These are phyloP conservation scores for Xylaria telfairii DNA, from an alignment of 495 filamentous ascomycete species.

Conservation along the genomic window DNA sequence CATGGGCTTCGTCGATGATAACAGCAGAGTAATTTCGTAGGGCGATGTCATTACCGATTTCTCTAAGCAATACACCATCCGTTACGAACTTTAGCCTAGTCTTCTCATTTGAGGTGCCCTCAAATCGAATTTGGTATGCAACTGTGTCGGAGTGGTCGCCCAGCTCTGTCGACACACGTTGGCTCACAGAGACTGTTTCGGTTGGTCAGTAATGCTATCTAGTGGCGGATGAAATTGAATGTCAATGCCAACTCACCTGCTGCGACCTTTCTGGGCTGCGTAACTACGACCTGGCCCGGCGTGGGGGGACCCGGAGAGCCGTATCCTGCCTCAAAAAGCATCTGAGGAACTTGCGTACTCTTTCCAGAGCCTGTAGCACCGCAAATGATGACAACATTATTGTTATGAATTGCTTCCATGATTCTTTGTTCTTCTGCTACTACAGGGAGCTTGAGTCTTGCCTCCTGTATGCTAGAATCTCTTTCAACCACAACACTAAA, in stretches of 20 bases:
- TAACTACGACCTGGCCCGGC: conserved; percentile 92
- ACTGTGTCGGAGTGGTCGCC: conserved; percentile 72
- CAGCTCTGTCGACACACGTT: conserved; percentile 82
- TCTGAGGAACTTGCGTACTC: conserved; percentile 96
- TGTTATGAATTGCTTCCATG: conserved; percentile 95
- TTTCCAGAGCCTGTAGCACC: conserved; percentile 97
- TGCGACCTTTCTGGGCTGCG: conserved; percentile 84
- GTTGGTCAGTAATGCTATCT: conserved; percentile 69
- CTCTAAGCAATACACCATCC: conserved; percentile 91
- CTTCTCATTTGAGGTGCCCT: conserved; percentile 78
- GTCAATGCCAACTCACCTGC: conserved; percentile 13
- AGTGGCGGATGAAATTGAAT: not conserved
- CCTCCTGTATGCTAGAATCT: conserved; percentile 72
- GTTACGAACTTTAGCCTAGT: conserved; percentile 99
- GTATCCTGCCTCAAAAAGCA: conserved; percentile 92
- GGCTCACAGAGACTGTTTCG: conserved; percentile 48
- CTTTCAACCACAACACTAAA: conserved; percentile 78
- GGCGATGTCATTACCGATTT: conserved; percentile 88
- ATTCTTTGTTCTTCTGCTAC: conserved; percentile 96
- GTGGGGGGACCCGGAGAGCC: conserved; percentile 77
- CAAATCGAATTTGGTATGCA: conserved; percentile 95
- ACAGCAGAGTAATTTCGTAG: conserved; percentile 93
- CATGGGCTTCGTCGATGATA: conserved; percentile 97
- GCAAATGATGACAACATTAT: conserved; percentile 87
- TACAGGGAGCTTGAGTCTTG: conserved; percentile 82